phyloP scores from a whole-genome alignment of 2,329 filamentous ascomycete genomes.

The Ramichloridium luteum region DNA sequence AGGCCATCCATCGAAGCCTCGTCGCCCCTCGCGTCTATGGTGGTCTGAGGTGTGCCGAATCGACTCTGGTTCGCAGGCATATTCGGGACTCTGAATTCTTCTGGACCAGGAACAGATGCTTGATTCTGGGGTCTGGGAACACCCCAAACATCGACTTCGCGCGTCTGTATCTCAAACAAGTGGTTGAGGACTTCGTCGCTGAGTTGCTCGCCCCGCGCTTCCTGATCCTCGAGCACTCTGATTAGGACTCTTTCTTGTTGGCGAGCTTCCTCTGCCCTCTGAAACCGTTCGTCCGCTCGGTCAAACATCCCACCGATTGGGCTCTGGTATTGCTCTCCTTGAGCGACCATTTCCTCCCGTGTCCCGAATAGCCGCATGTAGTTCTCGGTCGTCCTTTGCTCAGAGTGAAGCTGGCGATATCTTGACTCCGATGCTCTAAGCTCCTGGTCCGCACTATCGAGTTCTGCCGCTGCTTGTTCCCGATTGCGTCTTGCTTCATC shows the following conservation, averaged over 20 bases:
- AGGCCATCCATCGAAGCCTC: conserved; percentile 19
- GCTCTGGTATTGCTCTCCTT: conserved; percentile 36
- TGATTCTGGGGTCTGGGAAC: conserved; percentile 14
- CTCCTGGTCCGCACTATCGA: conserved; percentile 24
- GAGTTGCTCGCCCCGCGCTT: conserved; percentile 13
- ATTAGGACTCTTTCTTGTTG: conserved; percentile 23
- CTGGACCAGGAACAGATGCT: conserved; percentile 1
- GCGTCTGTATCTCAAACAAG: conserved; percentile 13
- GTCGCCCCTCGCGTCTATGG: conserved; percentile 1
- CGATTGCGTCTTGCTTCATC: conserved; percentile 22
- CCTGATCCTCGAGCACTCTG: conserved; percentile 22
- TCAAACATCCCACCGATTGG: conserved; percentile 37
- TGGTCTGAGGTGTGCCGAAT: not conserved
- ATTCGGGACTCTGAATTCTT: not conserved
- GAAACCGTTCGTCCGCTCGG: conserved; percentile 32
- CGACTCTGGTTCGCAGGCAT: not conserved
- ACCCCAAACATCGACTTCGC: conserved; percentile 21
- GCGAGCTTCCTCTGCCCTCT: conserved; percentile 29
- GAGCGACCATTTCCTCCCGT: conserved; percentile 34
- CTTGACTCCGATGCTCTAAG: conserved; percentile 21
- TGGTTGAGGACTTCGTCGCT: conserved; percentile 7
- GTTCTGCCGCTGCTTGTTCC: conserved; percentile 22
- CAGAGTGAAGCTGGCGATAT: conserved; percentile 23
- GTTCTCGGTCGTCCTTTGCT: conserved; percentile 26
- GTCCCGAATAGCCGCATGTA: conserved; percentile 34